Evolutionary conservation across 495 filamentous ascomycete genomes (phyloP).

Genomic region (Neurospora sp.): DNA sequence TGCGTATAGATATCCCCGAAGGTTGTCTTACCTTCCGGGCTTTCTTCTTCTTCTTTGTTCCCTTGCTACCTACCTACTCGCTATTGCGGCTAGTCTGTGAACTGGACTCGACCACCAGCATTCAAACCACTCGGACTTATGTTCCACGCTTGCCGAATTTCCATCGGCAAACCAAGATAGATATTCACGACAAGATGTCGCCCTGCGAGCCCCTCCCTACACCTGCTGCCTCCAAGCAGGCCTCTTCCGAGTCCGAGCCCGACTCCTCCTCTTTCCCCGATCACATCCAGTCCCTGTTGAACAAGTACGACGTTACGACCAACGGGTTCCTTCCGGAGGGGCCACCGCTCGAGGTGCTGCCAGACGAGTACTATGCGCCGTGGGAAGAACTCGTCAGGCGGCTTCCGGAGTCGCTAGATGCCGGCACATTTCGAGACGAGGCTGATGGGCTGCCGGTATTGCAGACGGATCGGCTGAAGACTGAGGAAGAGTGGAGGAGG

Average conservation of each 20-base stretch:
- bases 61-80: background rate
- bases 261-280: background rate
- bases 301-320: conserved; percentile 17
- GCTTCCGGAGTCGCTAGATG: conserved; percentile 56
- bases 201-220: conserved; percentile 7
- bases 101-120: background rate
- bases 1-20: background rate
- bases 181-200: conserved; percentile 5
- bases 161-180: background rate
- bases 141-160: background rate
- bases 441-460: conserved; percentile 63
- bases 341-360: conserved; percentile 54
- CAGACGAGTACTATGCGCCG: conserved; percentile 65
- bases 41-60: background rate
- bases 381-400: conserved; percentile 69
- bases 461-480: conserved; percentile 50
- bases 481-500: conserved; percentile 67
- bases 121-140: background rate
- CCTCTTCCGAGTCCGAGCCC: background rate
- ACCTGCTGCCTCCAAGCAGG: background rate
- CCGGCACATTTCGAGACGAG: conserved; percentile 52
- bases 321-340: conserved; percentile 72
- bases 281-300: background rate
- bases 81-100: background rate
- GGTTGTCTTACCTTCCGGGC: background rate